These are phyloP conservation scores for Arthrobotrys entomopaga DNA, from an alignment of 2,329 filamentous ascomycete genomes.

Conservation along the genomic window DNA sequence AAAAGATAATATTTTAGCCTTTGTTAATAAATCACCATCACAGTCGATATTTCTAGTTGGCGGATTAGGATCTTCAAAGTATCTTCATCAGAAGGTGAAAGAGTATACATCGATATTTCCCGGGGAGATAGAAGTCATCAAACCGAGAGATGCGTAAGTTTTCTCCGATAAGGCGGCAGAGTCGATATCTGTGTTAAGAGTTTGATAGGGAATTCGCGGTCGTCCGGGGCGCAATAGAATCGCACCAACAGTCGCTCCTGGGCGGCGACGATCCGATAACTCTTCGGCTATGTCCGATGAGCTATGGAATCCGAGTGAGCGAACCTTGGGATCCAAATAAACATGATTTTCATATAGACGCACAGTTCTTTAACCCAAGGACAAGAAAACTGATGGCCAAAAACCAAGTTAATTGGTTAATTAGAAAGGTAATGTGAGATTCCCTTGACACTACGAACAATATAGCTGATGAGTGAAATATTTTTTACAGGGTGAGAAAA, in stretches of 20 bases:
- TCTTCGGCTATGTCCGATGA: slow-evolving; percentile 40
- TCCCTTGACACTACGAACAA: not conserved
- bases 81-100: slow-evolving; percentile 31
- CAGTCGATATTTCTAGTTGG: slow-evolving; percentile 49
- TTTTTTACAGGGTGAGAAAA: slow-evolving; percentile 26
- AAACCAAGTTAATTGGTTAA: slow-evolving; percentile 41
- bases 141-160: slow-evolving; percentile 46
- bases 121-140: slow-evolving; percentile 36
- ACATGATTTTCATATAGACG: slow-evolving; percentile 13
- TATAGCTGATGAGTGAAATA: not conserved
- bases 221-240: slow-evolving; percentile 40
- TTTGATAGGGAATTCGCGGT: slow-evolving; percentile 40
- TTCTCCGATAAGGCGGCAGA: not conserved
- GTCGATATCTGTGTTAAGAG: not conserved
- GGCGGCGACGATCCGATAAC: slow-evolving; percentile 39
- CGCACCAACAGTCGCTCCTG: slow-evolving; percentile 25
- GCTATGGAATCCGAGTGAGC: slow-evolving; percentile 40
- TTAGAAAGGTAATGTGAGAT: slow-evolving; percentile 27
- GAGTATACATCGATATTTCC: slow-evolving; percentile 12
- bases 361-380: slow-evolving; percentile 17
- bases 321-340: slow-evolving; percentile 29
- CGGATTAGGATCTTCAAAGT: slow-evolving; percentile 43
- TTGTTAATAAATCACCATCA: not conserved
- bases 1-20: not conserved
- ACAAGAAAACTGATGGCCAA: slow-evolving; percentile 31